Evolutionary conservation across 2,329 filamentous ascomycete genomes (phyloP), one percentile per base, ranked within the genome.

Genomic region (Zymoseptoria tritici): DNA sequence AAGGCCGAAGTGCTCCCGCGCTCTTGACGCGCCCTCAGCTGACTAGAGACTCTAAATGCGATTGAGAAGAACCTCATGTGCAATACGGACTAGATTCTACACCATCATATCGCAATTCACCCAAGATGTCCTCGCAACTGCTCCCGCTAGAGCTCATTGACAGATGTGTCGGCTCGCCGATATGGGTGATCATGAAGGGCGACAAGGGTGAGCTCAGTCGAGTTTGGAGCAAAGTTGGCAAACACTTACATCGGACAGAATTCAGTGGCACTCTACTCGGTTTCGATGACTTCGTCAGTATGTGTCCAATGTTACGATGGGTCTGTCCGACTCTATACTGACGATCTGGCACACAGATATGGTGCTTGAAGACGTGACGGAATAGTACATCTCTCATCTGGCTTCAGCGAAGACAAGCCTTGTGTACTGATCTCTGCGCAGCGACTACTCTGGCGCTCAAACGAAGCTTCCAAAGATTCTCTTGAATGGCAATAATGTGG

Each of bases 241-340:
- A 42, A 8, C 54, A 52, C 55, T 64, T 46, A 61, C 20, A 22
- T 46, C 36, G 50, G 59, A 52, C 73, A 97, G 94, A 99, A 77
- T 99, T 99, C 79, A 90, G 89, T 68, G 94, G 94, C 57, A 97
- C 91, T 7, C 82, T 99, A 24, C 84, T 96, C 58, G 94, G 94
- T 2, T 99, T 99, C 71, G 94, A 99, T 74, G 94, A 99, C 83
- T 99, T 97, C 80, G 94, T 99, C 83, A 99, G 92, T 97, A 83
- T 80, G 93, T 96, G 26, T 71, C 52, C 13, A 20, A 9, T 24
- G 4, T 26, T 24, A 46, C 19, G 19, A 5, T 29, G 11, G 21
- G n/a, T n/a, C n/a, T n/a, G n/a, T n/a, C n/a, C 22, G 7, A 19
- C 26, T n/a, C 68, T 55, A 54, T 57, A 49, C 56, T 62, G 49